Percentiles rank a stretch among this genome's conserved stretches.
These are phyloP conservation scores for Phytophthora pini DNA, from an alignment of 352 stramenopile genomes.

Conservation along the genomic window DNA sequence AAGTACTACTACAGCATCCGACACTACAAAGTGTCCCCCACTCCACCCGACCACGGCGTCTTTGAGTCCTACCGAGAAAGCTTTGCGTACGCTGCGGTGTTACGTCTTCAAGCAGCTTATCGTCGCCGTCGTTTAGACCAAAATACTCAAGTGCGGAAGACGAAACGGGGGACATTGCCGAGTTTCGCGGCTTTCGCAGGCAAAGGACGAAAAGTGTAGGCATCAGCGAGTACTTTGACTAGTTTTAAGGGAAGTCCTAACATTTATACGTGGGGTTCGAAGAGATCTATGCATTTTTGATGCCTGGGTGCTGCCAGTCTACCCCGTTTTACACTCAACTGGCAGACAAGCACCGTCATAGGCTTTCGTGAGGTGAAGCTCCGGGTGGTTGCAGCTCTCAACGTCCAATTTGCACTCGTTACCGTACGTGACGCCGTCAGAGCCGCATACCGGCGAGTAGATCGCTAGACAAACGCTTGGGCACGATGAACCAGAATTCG, in stretches of 20 bases:
- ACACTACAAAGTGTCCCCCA: conserved; percentile 51
- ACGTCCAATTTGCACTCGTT: conserved; percentile 39
- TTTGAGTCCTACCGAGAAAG: conserved; percentile 62
- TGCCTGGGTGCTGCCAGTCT: background rate
- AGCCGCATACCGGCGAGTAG: conserved; percentile 43
- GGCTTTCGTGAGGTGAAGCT: conserved; percentile 20
- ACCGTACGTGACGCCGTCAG: conserved; percentile 41
- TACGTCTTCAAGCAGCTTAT: conserved; percentile 67
- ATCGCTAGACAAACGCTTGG: conserved; percentile 30
- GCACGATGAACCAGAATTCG: conserved; percentile 12
- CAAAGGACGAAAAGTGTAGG: conserved; percentile 22
- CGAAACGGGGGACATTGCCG: conserved; percentile 62
- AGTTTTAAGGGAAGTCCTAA: background rate
- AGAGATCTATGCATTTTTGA: conserved; percentile 4
- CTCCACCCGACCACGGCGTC: conserved; percentile 48
- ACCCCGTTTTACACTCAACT: conserved; percentile 12
- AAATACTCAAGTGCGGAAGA: conserved; percentile 52
- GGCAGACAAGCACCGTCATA: conserved; percentile 18
- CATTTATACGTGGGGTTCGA: too few relatives aligned
- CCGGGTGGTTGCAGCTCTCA: conserved; percentile 31
- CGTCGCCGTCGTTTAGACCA: conserved; percentile 51
- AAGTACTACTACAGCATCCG: conserved; percentile 75
- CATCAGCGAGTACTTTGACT: background rate
- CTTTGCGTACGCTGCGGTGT: conserved; percentile 55
- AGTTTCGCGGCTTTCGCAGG: conserved; percentile 47